Evolutionary conservation across 345 rosid species (phyloP).

Genomic region (Leavenworthia alabamica): DNA sequence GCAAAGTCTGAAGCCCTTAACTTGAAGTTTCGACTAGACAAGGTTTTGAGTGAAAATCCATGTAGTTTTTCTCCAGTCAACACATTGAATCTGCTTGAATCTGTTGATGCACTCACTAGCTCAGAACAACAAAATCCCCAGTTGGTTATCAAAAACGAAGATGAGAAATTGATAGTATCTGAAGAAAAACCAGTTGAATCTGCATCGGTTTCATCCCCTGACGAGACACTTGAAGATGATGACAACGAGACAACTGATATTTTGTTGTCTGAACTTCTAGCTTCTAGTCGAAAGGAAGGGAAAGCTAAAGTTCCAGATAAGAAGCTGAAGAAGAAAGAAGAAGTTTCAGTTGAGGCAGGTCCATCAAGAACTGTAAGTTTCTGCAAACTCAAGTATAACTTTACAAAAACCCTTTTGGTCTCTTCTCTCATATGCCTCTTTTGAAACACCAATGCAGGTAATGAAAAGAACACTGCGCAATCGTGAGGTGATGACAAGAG

Average conservation of each 20-base stretch:
- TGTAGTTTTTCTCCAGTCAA: conserved; percentile 44
- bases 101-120: conserved; percentile 33
- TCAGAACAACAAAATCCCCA: conserved; percentile 35
- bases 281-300: conserved; percentile 39
- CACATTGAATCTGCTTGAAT: conserved; percentile 36
- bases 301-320: conserved; percentile 32
- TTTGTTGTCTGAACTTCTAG: conserved; percentile 34
- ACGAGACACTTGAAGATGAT: conserved; percentile 18
- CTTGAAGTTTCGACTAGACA: conserved; percentile 55
- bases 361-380: conserved; percentile 42
- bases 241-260: conserved; percentile 22
- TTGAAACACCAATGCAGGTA: conserved; percentile 14
- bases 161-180: conserved; percentile 30
- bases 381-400: not conserved
- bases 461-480: conserved; percentile 33
- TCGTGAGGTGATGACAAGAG: conserved; percentile 34
- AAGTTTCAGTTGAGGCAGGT: conserved; percentile 28
- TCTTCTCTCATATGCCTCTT: not conserved
- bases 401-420: not conserved
- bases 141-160: conserved; percentile 36
- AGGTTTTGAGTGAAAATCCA: conserved; percentile 53
- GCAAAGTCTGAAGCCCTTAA: conserved; percentile 37
- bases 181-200: conserved; percentile 32
- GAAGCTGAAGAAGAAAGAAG: conserved; percentile 20
- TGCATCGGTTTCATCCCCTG: conserved; percentile 29